Conservation (phyloP, 805 yeast genomes). For the Saturnispora sekii region DNA sequence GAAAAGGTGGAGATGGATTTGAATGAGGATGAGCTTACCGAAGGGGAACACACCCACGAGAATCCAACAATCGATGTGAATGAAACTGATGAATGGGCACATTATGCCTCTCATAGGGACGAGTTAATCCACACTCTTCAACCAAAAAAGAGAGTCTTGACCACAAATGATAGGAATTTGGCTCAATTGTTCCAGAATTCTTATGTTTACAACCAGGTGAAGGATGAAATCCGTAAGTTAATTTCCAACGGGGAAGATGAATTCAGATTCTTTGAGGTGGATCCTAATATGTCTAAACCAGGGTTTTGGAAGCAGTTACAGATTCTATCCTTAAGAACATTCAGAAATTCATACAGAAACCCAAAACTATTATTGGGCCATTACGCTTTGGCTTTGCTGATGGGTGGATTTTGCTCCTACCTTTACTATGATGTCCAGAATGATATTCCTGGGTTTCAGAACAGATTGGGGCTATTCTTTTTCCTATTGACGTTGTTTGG, state of each 20-base stretch:
- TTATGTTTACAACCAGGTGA: conserved; percentile 31
- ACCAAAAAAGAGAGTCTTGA: conserved; percentile 2
- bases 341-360: conserved; percentile 86
- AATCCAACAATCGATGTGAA: conserved; percentile 18
- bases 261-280: conserved; percentile 19
- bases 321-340: conserved; percentile 78
- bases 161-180: conserved; percentile 10
- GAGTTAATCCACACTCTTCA: conserved; percentile 35
- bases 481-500: conserved; percentile 88
- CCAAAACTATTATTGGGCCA: conserved; percentile 84
- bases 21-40: conserved; percentile 11
- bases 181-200: conserved; percentile 25
- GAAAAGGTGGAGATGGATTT: conserved; percentile 26
- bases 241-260: not conserved
- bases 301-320: conserved; percentile 51
- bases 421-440: conserved; percentile 74
- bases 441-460: conserved; percentile 95
- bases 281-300: conserved; percentile 39
- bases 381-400: conserved; percentile 62
- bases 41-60: conserved; percentile 20
- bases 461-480: conserved; percentile 87
- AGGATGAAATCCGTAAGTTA: conserved; percentile 28
- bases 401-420: conserved; percentile 80
- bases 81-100: conserved; percentile 73
- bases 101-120: conserved; percentile 71